These are phyloP conservation scores for Nakataea oryzae DNA, from an alignment of 2,329 filamentous ascomycete species.

Conservation along the genomic window DNA sequence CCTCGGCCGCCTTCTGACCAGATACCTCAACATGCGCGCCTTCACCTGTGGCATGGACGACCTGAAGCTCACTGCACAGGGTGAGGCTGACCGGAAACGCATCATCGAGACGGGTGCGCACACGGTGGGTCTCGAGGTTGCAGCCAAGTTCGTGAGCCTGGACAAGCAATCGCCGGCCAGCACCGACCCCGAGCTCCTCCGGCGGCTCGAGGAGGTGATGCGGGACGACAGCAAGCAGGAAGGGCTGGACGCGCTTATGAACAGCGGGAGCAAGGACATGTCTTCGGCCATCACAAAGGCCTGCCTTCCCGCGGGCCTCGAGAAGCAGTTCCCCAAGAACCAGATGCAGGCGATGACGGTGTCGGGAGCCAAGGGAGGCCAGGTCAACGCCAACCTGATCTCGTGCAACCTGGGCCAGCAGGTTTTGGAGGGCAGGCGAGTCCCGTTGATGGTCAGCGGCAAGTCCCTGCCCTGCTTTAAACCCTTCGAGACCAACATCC, in stretches of 20 bases:
- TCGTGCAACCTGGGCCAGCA: slow-evolving; percentile 97
- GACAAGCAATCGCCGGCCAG: slow-evolving; percentile 50
- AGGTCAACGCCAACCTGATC: slow-evolving; percentile 94
- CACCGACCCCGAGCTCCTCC: slow-evolving; percentile 60
- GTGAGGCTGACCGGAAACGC: slow-evolving; percentile 60
- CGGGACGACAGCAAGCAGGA: slow-evolving; percentile 87
- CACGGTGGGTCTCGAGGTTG: slow-evolving; percentile 65
- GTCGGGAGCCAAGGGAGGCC: slow-evolving; percentile 86
- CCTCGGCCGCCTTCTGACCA: slow-evolving; percentile 78
- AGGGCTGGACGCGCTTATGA: slow-evolving; percentile 81
- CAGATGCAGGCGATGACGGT: slow-evolving; percentile 99
- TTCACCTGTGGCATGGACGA: slow-evolving; percentile 98
- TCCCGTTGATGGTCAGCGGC: slow-evolving; percentile 95
- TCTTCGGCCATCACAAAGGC: slow-evolving; percentile 69
- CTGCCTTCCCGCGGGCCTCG: slow-evolving; percentile 72
- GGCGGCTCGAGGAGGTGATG: slow-evolving; percentile 77
- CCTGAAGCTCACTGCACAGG: slow-evolving; percentile 69
- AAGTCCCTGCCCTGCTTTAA: slow-evolving; percentile 93
- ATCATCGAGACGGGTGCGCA: slow-evolving; percentile 54
- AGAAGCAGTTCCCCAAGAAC: slow-evolving; percentile 90
- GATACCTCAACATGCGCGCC: slow-evolving; percentile 83
- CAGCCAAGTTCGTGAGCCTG: slow-evolving; percentile 80
- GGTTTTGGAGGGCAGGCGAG: slow-evolving; percentile 86
- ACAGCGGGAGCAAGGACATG: slow-evolving; percentile 55
- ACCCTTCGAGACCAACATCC: slow-evolving; percentile 78